phyloP scores from a whole-genome alignment of 2,329 filamentous ascomycete genomes.

The Capronia coronata region DNA sequence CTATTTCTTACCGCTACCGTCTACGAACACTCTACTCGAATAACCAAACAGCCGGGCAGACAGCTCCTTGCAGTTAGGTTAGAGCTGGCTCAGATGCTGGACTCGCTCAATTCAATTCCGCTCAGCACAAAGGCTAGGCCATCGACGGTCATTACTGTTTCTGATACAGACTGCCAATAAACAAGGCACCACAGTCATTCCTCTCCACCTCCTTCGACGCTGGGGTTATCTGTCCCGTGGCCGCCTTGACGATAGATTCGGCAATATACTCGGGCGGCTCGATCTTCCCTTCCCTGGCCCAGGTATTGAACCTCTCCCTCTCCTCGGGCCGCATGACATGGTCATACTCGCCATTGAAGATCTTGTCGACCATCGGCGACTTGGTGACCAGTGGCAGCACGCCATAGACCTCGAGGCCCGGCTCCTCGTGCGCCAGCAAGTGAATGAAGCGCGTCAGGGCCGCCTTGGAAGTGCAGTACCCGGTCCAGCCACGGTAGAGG shows the following conservation, averaged over 20 bases:
- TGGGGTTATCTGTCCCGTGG: background rate
- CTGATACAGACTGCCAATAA: conserved; percentile 7
- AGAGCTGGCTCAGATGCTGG: no score
- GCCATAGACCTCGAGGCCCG: background rate
- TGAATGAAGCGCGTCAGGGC: conserved; percentile 7
- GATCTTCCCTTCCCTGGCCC: conserved; percentile 5
- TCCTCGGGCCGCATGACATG: conserved; percentile 4
- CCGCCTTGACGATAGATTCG: conserved; percentile 3
- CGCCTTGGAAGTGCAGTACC: conserved; percentile 7
- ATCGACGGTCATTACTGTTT: conserved; percentile 5
- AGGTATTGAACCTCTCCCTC: conserved; percentile 4
- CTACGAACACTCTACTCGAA: no score
- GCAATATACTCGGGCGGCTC: conserved; percentile 4
- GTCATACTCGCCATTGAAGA: conserved; percentile 7
- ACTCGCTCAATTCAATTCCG: no score
- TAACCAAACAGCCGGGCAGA: no score
- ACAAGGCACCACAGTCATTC: conserved; percentile 6
- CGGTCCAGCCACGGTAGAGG: conserved; percentile 3
- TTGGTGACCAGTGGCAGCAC: conserved; percentile 6
- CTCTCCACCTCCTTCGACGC: conserved; percentile 7
- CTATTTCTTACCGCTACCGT: no score
- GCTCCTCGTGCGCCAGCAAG: conserved; percentile 5
- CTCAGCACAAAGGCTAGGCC: background rate
- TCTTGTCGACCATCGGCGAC: conserved; percentile 8
- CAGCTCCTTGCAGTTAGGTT: no score